phyloP scores from a whole-genome alignment of 225 moss, liverwort and hornwort species.

The Marchantia polymorpha region DNA sequence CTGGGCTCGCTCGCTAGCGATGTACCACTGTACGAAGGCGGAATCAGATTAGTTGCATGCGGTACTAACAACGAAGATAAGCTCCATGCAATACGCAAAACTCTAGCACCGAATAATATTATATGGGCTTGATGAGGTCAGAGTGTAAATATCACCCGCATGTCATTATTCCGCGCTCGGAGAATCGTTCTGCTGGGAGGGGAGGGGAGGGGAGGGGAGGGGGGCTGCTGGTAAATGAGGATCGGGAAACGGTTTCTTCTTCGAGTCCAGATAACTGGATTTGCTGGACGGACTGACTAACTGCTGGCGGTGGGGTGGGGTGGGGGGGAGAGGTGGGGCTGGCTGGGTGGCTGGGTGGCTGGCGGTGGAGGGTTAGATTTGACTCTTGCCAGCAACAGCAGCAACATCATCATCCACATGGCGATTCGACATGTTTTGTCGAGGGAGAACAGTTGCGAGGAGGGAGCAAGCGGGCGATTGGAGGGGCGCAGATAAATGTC shows the following conservation, averaged over 20 bases:
- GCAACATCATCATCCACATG: background rate
- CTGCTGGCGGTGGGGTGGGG: too few species aligned
- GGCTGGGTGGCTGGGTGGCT: too few species aligned
- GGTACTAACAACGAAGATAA: slow-evolving; percentile 9
- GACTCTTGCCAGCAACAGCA: background rate
- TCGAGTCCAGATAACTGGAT: background rate
- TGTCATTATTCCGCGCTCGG: background rate
- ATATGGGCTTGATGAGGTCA: background rate
- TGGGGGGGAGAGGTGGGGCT: too few species aligned
- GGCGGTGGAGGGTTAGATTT: background rate
- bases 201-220: too few species aligned
- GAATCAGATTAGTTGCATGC: slow-evolving; percentile 10
- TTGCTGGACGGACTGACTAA: background rate
- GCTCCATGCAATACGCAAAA: background rate
- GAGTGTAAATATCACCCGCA: slow-evolving; percentile 2
- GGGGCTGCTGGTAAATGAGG: background rate
- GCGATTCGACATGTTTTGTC: slow-evolving; percentile 1
- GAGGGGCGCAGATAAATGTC: background rate
- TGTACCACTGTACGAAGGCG: background rate
- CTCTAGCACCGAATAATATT: slow-evolving; percentile 1
- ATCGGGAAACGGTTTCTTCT: background rate
- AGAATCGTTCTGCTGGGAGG: background rate
- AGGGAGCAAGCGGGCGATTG: background rate
- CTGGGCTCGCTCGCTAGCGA: background rate
- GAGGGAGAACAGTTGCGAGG: background rate